A percentile compares a stretch with the other conserved stretches of the same genome.
Conservation (phyloP, 257 asterid species). For the Nicotiana obtusifolia region DNA sequence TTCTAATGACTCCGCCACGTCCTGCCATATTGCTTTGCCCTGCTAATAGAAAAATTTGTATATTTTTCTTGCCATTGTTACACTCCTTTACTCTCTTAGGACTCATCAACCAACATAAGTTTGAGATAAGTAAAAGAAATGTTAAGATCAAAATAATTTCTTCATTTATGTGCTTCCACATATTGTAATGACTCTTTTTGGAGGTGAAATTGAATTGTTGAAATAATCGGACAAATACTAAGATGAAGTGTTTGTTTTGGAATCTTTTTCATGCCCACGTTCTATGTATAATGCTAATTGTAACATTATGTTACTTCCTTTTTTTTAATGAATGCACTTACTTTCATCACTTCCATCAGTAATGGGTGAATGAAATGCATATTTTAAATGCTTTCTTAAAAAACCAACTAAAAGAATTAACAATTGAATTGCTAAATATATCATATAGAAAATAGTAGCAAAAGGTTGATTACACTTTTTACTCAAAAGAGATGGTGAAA, state of each 20-base stretch:
- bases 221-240: not conserved
- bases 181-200: not conserved
- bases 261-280: not conserved
- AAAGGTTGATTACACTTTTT: not conserved
- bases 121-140: conserved; percentile 1
- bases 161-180: not conserved
- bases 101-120: conserved; percentile 3
- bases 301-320: not conserved
- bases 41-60: conserved; percentile 57
- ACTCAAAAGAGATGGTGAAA: not conserved
- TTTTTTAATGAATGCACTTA: not conserved
- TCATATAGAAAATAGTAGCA: not conserved
- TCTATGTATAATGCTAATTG: not conserved
- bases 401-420: not conserved
- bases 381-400: not conserved
- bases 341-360: not conserved
- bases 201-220: not conserved
- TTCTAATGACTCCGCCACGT: conserved; percentile 50
- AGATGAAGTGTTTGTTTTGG: not conserved
- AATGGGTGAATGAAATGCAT: not conserved
- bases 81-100: not conserved
- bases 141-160: not conserved
- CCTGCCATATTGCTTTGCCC: conserved; percentile 97
- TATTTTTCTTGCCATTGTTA: not conserved
- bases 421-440: not conserved